phyloP scores from a whole-genome alignment of 2,329 filamentous ascomycete species.

The Calonectria honghensis region DNA sequence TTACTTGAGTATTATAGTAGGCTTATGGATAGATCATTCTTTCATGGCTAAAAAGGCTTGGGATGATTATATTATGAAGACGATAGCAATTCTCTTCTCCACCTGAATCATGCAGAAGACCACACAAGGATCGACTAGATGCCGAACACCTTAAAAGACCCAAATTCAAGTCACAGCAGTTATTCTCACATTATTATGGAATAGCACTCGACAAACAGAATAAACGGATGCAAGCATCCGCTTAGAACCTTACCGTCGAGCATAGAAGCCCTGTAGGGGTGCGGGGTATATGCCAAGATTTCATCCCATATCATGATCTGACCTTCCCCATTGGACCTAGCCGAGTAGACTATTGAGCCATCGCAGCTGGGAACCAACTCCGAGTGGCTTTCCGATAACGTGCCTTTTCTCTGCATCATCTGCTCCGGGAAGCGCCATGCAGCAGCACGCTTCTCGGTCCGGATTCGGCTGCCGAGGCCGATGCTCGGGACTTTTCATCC shows the following conservation, averaged over 20 bases:
- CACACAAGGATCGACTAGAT: too few relatives aligned
- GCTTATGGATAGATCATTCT: fast-evolving
- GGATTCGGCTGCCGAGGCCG: neutral
- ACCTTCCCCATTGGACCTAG: conserved; percentile 11
- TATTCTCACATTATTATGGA: neutral
- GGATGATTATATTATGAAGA: too few relatives aligned
- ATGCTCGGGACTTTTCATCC: neutral
- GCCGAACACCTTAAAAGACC: neutral
- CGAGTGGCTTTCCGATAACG: neutral
- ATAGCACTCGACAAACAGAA: neutral
- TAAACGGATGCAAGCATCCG: neutral
- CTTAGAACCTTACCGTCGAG: neutral
- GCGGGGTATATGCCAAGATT: conserved; percentile 12
- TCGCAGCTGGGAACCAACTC: neutral
- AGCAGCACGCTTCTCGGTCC: neutral
- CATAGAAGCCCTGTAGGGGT: conserved; percentile 4
- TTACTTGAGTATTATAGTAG: neutral
- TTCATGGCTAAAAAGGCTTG: too few relatives aligned
- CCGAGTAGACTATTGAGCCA: neutral
- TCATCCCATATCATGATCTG: conserved; percentile 10
- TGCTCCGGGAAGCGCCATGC: neutral
- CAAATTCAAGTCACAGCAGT: neutral
- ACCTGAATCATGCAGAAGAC: too few relatives aligned
- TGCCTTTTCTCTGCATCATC: neutral
- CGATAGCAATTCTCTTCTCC: too few relatives aligned